These are phyloP conservation scores for Adansonia grandidieri DNA, from an alignment of 441 rosid species.

Conservation along the genomic window DNA sequence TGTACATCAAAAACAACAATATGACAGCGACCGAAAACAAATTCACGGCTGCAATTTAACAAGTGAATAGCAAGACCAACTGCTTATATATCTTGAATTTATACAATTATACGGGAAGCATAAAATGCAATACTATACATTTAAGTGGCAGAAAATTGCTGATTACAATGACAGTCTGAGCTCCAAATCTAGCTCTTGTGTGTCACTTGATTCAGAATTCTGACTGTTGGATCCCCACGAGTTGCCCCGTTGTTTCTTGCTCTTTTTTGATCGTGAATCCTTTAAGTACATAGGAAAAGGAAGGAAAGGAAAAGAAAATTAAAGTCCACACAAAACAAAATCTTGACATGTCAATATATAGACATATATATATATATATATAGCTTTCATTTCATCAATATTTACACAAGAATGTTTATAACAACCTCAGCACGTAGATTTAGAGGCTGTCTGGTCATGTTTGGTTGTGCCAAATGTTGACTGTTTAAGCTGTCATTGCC, in stretches of 20 bases:
- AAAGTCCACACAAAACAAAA: background rate
- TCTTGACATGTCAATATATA: background rate
- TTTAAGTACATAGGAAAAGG: conserved; percentile 8
- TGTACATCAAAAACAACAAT: no score
- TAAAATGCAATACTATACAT: background rate
- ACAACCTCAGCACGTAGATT: conserved; percentile 59
- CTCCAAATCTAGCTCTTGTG: conserved; percentile 87
- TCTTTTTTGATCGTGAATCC: conserved; percentile 50
- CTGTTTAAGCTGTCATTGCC: conserved; percentile 51
- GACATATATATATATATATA: background rate
- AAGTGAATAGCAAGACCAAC: conserved; percentile 21
- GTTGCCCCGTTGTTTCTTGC: conserved; percentile 50
- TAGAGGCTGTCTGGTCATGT: conserved; percentile 60
- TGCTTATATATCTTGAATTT: conserved; percentile 13
- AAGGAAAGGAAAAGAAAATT: background rate
- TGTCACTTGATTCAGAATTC: conserved; percentile 67
- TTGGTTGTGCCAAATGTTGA: conserved; percentile 61
- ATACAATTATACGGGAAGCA: conserved; percentile 8
- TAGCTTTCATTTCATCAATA: background rate
- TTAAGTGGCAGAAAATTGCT: background rate
- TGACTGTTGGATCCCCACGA: conserved; percentile 74
- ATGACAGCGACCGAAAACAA: no score
- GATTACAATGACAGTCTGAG: conserved; percentile 67
- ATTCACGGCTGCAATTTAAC: no score
- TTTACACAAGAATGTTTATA: background rate